These are phyloP conservation scores for Leptomonas pyrrhocoris DNA, from an alignment of 208 protist genomes.

Conservation along the genomic window DNA sequence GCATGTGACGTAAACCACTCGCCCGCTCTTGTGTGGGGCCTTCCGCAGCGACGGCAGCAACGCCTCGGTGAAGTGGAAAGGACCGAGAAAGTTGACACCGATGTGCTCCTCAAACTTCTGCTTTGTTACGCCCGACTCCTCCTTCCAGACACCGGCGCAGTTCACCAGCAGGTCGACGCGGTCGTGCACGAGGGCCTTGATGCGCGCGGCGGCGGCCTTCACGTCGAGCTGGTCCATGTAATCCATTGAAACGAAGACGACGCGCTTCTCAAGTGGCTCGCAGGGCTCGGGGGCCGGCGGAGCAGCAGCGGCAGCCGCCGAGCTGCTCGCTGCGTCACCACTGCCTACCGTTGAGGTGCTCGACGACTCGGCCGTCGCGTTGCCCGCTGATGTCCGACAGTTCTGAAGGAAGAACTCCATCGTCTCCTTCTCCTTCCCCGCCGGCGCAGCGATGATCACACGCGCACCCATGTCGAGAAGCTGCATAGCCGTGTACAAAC, in stretches of 20 bases:
- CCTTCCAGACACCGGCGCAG: conserved; percentile 76
- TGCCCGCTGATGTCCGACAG: conserved; percentile 14
- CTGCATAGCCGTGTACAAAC: conserved; percentile 73
- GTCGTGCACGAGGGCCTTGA: conserved; percentile 64
- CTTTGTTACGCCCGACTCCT: conserved; percentile 60
- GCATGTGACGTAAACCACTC: conserved; percentile 82
- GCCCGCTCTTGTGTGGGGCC: conserved; percentile 44
- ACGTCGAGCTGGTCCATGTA: conserved; percentile 71
- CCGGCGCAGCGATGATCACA: conserved; percentile 57
- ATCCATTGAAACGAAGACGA: conserved; percentile 65
- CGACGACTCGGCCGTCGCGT: not conserved
- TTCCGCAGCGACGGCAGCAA: conserved; percentile 70
- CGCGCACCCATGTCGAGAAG: conserved; percentile 68
- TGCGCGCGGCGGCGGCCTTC: conserved; percentile 54
- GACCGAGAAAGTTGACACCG: conserved; percentile 79
- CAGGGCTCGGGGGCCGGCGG: not conserved
- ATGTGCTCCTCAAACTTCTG: conserved; percentile 82
- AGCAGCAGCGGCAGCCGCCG: not conserved
- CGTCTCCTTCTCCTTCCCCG: conserved; percentile 57
- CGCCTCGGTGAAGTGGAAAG: conserved; percentile 84
- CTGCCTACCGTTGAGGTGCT: not conserved
- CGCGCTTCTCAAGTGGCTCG: conserved; percentile 47
- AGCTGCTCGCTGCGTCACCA: not conserved
- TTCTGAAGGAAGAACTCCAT: conserved; percentile 44
- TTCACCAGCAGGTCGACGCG: conserved; percentile 81